These are phyloP conservation scores for Haberlea rhodopensis DNA, from an alignment of 257 asterid genomes.

Conservation along the genomic window DNA sequence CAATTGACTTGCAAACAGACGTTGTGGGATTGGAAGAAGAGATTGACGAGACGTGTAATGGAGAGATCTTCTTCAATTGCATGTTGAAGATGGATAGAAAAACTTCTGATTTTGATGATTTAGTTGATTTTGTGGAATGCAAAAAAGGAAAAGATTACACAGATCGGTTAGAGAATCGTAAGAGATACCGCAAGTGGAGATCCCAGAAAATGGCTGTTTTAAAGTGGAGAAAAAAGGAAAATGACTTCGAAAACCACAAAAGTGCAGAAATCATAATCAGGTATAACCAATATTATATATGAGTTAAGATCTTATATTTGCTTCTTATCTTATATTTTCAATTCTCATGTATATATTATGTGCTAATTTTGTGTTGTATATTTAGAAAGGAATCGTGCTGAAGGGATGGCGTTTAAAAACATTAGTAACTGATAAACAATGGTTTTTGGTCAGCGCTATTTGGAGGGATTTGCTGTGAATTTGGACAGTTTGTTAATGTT, in stretches of 20 bases:
- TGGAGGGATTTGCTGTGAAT: no score
- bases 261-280: conserved; percentile 25
- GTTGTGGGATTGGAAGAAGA: conserved; percentile 49
- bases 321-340: no score
- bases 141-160: conserved; percentile 65
- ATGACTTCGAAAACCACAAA: conserved; percentile 41
- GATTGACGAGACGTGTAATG: conserved; percentile 57
- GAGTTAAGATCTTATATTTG: no score
- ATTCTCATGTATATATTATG: no score
- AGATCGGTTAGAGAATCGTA: conserved; percentile 59
- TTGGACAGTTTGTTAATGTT: no score
- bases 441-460: no score
- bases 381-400: no score
- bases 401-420: no score
- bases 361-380: no score
- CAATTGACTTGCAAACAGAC: conserved; percentile 25
- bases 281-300: no score
- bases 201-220: conserved; percentile 28
- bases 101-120: conserved; percentile 39
- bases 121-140: conserved; percentile 66
- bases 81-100: conserved; percentile 22
- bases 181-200: conserved; percentile 51
- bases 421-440: no score
- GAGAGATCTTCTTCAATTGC: conserved; percentile 63
- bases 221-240: conserved; percentile 61